phyloP scores from a whole-genome alignment of 139 green algal genomes.

The Micractinium conductrix region DNA sequence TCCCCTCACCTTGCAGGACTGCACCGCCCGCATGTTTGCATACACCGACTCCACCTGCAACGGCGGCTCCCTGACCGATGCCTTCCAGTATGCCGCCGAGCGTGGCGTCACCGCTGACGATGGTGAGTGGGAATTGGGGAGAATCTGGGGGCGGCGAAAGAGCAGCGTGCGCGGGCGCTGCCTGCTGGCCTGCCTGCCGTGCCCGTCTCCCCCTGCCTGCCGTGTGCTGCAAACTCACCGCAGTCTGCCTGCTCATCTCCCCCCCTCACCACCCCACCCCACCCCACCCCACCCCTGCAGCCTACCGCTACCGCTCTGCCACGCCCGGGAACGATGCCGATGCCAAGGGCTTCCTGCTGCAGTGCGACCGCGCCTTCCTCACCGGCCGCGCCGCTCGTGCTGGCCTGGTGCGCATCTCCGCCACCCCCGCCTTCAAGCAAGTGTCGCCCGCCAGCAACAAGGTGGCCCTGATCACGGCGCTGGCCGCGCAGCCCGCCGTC shows the following conservation, averaged over 20 bases:
- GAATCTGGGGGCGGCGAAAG: no score
- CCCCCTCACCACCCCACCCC: no score
- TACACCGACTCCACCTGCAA: neutral
- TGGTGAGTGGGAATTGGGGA: neutral
- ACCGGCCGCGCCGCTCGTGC: neutral
- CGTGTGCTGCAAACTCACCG: no score
- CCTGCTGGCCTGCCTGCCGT: neutral
- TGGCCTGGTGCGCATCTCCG: neutral
- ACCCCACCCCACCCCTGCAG: no score
- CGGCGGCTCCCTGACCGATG: neutral
- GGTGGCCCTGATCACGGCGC: no score
- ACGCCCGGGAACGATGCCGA: neutral
- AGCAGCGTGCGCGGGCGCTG: neutral
- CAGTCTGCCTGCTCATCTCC: neutral
- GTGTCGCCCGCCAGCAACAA: neutral
- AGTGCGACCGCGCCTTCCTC: no score
- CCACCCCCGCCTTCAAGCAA: neutral
- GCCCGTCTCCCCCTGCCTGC: no score
- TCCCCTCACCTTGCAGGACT: neutral
- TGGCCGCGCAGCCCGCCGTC: neutral
- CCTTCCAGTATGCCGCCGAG: neutral
- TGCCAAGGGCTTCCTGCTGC: neutral
- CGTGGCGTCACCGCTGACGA: neutral
- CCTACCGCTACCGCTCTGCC: no score
- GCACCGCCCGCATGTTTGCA: no score